These are phyloP conservation scores for Penicillium italicum DNA, from an alignment of 2,329 filamentous ascomycete species.

Conservation along the genomic window DNA sequence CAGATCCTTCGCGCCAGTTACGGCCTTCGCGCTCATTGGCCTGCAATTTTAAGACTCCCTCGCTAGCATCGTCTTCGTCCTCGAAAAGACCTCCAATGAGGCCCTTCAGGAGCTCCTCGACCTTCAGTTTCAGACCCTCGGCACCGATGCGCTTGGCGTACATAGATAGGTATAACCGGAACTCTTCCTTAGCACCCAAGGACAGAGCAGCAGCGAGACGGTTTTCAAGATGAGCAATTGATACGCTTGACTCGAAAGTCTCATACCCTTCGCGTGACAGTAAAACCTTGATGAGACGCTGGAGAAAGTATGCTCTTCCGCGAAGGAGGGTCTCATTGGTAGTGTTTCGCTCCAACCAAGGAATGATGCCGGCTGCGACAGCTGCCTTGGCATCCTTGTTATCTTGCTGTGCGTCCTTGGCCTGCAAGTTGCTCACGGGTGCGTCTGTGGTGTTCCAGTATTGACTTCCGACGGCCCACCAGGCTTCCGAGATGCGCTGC, in stretches of 20 bases:
- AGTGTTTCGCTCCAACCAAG: slow-evolving; percentile 88
- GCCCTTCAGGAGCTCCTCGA: slow-evolving; percentile 83
- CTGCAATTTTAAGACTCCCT: slow-evolving; percentile 25
- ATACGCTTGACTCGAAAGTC: slow-evolving; percentile 83
- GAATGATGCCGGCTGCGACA: slow-evolving; percentile 87
- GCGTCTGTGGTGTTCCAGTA: slow-evolving; percentile 99
- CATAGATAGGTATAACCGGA: slow-evolving; percentile 93
- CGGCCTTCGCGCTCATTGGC: slow-evolving; percentile 41
- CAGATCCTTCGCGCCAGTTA: slow-evolving; percentile 50
- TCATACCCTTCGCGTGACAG: slow-evolving; percentile 88
- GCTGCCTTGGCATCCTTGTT: slow-evolving; percentile 48
- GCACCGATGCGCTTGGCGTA: slow-evolving; percentile 93
- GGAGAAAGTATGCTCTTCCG: slow-evolving; percentile 84
- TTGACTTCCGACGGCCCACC: slow-evolving; percentile 97
- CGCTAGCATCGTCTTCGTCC: slow-evolving; percentile 52
- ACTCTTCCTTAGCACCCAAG: slow-evolving; percentile 83
- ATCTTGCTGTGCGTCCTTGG: slow-evolving; percentile 62
- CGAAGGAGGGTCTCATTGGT: slow-evolving; percentile 89
- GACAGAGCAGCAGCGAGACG: slow-evolving; percentile 84
- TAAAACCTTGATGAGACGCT: slow-evolving; percentile 84
- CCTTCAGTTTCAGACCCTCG: slow-evolving; percentile 80
- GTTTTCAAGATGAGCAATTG: slow-evolving; percentile 92
- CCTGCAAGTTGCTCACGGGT: slow-evolving; percentile 74
- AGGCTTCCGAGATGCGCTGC: slow-evolving; percentile 93
- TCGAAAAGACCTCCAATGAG: slow-evolving; percentile 68